Evolutionary conservation across 257 asterid species (phyloP), one percentile per base, ranked within the genome.

Genomic region (Nicotiana paniculata): DNA sequence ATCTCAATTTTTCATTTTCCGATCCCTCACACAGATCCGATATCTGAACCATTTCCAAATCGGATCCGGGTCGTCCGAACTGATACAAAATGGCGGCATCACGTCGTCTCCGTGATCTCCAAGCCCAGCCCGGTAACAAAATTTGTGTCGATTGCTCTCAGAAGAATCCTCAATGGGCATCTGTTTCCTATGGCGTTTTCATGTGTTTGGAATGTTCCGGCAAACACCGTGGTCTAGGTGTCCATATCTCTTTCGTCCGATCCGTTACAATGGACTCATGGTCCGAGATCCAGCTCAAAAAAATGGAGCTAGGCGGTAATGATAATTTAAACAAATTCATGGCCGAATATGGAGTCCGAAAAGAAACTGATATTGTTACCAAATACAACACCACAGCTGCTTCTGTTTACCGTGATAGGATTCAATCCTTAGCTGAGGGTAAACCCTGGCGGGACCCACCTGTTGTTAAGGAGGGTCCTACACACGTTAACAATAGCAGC

Each of bases 181-280:
- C 97, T 4, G 99, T 95, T 1, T 95, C 99, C 4, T 95, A 93
- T 88, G 99, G 98, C n/a, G 81, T 95, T 0, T 95, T 93, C 85
- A 95, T 93, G 99, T 95, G 99, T 84, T 90, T 95, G 61, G 99
- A 95, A 87, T 95, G 99, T 86, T 95, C 99, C 37, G 98, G 99
- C 0, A 95, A 95, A 77, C 99, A 95, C 90, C 99, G 99, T 2
- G 99, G 99, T 33, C 90, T 95, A 33, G 99, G 99, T 26, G 99
- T 95, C 68, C 98, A 95, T 86, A 93, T 95, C 88, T 92, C 97
- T 37, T 95, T 95, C 83, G 99, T 95, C 88, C 94, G 99, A 87
- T 95, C 98, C 65, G 98, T 95, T 67, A 95, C 98, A 81, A 95
- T 95, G 99, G 99, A 95, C 46, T 91, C 98, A 8, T 95, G 99